A percentile compares a stretch with the other conserved stretches of the same genome.
phyloP scores from a whole-genome alignment of 2,329 filamentous ascomycete species.

The Neopestalotiopsis sp. region DNA sequence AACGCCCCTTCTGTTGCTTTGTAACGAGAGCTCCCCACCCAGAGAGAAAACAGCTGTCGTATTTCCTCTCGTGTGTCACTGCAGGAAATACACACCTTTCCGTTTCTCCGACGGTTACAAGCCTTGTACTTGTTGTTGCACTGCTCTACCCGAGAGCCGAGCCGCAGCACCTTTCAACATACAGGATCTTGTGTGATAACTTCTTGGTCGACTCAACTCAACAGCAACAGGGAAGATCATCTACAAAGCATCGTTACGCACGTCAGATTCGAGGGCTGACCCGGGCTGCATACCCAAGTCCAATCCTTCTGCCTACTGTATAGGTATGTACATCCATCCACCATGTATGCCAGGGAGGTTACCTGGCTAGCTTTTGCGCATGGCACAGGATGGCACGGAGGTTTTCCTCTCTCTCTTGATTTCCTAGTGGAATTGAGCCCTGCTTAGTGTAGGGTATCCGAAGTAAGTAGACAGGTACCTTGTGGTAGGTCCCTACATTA shows the following conservation, averaged over 20 bases:
- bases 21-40: not conserved
- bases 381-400: not conserved
- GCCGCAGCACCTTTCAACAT: not conserved
- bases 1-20: not conserved
- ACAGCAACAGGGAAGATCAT: not conserved
- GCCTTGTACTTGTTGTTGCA: not conserved
- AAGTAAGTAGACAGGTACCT: not conserved
- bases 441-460: not conserved
- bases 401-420: not conserved
- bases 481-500: no score
- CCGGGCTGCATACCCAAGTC: not conserved
- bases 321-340: not conserved
- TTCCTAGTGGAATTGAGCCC: not conserved
- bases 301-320: not conserved
- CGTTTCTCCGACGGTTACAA: slow-evolving; percentile 4
- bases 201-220: not conserved
- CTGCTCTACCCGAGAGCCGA: slow-evolving; percentile 11
- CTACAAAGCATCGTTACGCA: not conserved
- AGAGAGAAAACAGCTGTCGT: not conserved
- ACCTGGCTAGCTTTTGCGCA: not conserved
- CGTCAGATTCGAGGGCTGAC: not conserved
- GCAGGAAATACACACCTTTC: not conserved
- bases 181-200: not conserved
- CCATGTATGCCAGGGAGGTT: not conserved
- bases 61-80: not conserved